Conservation (phyloP, 2,329 filamentous ascomycete species). For the Didymella pomorum region DNA sequence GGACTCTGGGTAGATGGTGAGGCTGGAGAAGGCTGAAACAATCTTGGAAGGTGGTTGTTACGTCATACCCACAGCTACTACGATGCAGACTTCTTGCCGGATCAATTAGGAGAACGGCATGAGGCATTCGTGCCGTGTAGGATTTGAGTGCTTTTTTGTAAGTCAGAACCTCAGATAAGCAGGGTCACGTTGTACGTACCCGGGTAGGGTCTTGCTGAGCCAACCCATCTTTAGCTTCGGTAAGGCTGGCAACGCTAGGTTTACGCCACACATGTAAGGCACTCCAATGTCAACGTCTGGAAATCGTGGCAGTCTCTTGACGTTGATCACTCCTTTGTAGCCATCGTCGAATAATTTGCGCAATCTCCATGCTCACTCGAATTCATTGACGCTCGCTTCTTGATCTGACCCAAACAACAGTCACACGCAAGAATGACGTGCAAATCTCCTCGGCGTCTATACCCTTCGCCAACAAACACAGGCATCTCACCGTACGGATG, state of each 20-base stretch:
- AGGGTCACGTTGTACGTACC: not conserved
- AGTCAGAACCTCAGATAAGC: not conserved
- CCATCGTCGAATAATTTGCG: not conserved
- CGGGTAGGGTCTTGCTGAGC: not conserved
- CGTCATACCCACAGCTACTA: not conserved
- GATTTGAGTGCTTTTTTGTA: not conserved
- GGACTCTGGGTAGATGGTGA: not conserved
- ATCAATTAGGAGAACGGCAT: not conserved
- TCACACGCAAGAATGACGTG: constrained; percentile 3
- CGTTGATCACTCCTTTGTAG: no score
- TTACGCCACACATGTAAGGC: constrained; percentile 1
- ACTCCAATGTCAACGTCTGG: not conserved
- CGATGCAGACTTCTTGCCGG: not conserved
- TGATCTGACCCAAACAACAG: not conserved
- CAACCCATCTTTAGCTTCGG: not conserved
- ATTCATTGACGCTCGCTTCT: not conserved
- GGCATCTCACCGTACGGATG: not conserved
- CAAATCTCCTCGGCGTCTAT: not conserved
- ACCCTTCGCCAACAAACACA: not conserved
- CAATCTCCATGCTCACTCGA: not conserved
- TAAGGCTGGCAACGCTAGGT: not conserved
- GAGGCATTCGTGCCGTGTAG: not conserved
- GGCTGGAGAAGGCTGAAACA: not conserved
- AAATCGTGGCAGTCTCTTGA: not conserved
- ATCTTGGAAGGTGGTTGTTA: not conserved